Percentiles rank a stretch among this genome's conserved stretches.
These are phyloP conservation scores for Heimioporus sp. DNA, from an alignment of 768 basidiomycete genomes.

Conservation along the genomic window DNA sequence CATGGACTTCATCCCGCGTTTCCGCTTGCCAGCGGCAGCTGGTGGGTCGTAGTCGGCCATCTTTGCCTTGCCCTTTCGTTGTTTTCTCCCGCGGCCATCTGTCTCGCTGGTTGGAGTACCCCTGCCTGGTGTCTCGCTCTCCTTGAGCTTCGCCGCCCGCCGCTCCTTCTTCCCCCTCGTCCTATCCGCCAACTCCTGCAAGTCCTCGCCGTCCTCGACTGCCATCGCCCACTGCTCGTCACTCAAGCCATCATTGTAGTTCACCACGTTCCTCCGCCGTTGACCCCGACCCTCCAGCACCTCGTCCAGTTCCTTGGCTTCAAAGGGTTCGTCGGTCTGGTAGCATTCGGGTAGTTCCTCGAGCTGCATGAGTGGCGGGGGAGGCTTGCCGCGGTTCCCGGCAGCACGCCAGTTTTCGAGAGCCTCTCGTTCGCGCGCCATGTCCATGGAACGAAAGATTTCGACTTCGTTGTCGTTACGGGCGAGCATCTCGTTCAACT, in stretches of 20 bases:
- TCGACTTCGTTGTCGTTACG: constrained; percentile 76
- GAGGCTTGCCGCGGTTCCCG: constrained; percentile 78
- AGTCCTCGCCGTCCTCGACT: constrained; percentile 77
- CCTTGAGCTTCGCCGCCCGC: constrained; percentile 53
- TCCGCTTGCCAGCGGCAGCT: constrained; percentile 60
- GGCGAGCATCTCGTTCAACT: constrained; percentile 90
- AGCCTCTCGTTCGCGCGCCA: constrained; percentile 69
- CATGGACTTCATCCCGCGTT: constrained; percentile 68
- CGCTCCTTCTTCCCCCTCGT: constrained; percentile 64
- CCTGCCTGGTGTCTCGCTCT: constrained; percentile 58
- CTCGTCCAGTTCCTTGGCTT: constrained; percentile 52
- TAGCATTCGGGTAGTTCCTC: constrained; percentile 94
- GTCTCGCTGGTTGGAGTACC: constrained; percentile 65
- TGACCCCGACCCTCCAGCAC: constrained; percentile 78
- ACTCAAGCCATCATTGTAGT: constrained; percentile 90
- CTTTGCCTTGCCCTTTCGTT: constrained; percentile 60
- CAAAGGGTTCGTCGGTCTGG: constrained; percentile 80
- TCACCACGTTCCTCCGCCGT: constrained; percentile 78
- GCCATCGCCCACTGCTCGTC: constrained; percentile 94
- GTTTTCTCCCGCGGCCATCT: constrained; percentile 53
- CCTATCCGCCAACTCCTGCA: constrained; percentile 69
- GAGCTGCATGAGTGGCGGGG: constrained; percentile 72
- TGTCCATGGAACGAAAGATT: constrained; percentile 82
- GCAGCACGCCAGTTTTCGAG: constrained; percentile 64
- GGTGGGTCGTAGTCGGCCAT: constrained; percentile 48